Evolutionary conservation across 2,329 filamentous ascomycete species (phyloP).

Genomic region (Sarocladiaceae sp.): DNA sequence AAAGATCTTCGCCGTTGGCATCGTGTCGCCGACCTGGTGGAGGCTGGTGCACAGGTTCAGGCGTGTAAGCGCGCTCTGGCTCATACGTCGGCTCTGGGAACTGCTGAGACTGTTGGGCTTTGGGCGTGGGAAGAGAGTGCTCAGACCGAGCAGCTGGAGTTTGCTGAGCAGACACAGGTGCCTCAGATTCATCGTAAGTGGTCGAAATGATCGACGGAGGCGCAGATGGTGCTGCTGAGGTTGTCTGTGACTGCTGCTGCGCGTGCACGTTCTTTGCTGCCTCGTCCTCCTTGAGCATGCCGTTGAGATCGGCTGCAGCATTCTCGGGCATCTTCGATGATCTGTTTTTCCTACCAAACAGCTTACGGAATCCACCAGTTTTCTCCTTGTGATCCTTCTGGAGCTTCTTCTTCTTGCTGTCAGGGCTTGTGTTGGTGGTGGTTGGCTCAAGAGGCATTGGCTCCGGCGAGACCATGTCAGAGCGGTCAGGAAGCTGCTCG

Average conservation of each 20-base stretch:
- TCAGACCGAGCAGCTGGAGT: slow-evolving; percentile 1
- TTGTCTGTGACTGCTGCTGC: slow-evolving; percentile 19
- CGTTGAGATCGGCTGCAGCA: slow-evolving; percentile 46
- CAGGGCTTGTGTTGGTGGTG: background rate
- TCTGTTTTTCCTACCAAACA: slow-evolving; percentile 62
- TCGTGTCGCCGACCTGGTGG: background rate
- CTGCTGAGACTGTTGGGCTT: background rate
- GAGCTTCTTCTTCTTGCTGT: slow-evolving; percentile 37
- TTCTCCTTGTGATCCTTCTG: slow-evolving; percentile 48
- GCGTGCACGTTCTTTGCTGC: slow-evolving; percentile 18
- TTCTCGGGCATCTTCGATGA: slow-evolving; percentile 53
- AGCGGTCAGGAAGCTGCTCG: background rate
- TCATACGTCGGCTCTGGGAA: slow-evolving; percentile 4
- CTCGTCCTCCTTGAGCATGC: slow-evolving; percentile 41
- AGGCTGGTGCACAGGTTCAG: slow-evolving; percentile 11
- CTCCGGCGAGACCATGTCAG: slow-evolving; percentile 28
- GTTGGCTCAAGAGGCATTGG: slow-evolving; percentile 13
- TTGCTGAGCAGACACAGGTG: slow-evolving; percentile 17
- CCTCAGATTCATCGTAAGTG: slow-evolving; percentile 17
- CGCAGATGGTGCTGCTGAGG: slow-evolving; percentile 20
- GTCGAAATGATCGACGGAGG: slow-evolving; percentile 9
- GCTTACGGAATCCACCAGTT: slow-evolving; percentile 54
- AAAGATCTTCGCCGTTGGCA: slow-evolving; percentile 35
- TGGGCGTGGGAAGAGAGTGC: background rate
- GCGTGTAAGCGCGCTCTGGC: slow-evolving; percentile 9